Percentiles rank a stretch among this genome's conserved stretches.
Evolutionary conservation across 768 basidiomycete genomes (phyloP).

Genomic region (Lyophyllum shimeji): DNA sequence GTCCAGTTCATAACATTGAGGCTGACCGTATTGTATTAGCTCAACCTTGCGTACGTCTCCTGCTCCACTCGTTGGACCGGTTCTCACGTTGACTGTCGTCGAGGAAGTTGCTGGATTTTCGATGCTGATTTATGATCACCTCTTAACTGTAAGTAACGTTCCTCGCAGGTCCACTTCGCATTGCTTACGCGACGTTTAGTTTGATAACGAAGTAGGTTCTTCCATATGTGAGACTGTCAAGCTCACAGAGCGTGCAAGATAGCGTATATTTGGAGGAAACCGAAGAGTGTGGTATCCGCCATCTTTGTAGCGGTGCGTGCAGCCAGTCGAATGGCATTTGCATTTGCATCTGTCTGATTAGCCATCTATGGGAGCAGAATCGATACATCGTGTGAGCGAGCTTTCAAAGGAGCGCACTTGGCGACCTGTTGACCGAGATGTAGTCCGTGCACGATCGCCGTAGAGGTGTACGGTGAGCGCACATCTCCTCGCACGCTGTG

Average conservation of each 20-base stretch:
- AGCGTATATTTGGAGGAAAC: constrained; percentile 14
- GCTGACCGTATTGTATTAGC: background rate
- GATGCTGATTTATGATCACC: constrained; percentile 12
- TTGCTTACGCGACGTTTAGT: background rate
- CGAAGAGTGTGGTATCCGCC: constrained; percentile 4
- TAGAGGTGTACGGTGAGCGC: constrained; percentile 10
- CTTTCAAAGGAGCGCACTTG: background rate
- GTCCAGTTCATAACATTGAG: background rate
- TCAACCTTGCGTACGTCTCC: constrained; percentile 8
- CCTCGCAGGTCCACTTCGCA: background rate
- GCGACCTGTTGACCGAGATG: background rate
- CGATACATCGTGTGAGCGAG: constrained; percentile 12
- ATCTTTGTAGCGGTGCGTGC: constrained; percentile 12
- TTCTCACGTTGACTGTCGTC: background rate
- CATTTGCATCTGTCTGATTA: background rate
- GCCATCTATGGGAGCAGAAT: constrained; percentile 2
- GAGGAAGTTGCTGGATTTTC: constrained; percentile 11
- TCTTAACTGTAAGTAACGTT: constrained; percentile 9
- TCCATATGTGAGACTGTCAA: background rate
- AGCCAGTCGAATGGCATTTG: background rate
- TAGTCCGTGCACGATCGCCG: constrained; percentile 5
- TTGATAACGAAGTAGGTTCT: constrained; percentile 10
- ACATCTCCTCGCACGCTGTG: background rate
- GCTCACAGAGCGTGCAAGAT: constrained; percentile 3
- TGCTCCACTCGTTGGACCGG: background rate